Evolutionary conservation across 2,329 filamentous ascomycete species (phyloP).

Genomic region (Clonostachys byssicola): DNA sequence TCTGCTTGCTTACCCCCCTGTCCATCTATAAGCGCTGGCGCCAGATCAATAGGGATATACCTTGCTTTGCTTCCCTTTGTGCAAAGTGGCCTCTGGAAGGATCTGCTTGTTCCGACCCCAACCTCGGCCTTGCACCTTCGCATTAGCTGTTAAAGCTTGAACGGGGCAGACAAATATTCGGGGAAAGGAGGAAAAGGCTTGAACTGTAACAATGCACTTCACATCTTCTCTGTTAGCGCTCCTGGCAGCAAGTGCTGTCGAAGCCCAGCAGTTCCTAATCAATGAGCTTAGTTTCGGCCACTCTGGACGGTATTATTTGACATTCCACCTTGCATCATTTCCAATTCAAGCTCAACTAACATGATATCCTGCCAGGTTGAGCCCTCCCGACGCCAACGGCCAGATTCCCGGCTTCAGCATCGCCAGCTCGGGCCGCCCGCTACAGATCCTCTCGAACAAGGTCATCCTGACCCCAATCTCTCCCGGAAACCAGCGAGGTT

Average conservation of each 20-base stretch:
- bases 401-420: conserved; percentile 51
- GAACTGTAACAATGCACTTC: too few species aligned
- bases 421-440: conserved; percentile 47
- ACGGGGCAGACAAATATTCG: too few species aligned
- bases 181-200: too few species aligned
- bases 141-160: too few species aligned
- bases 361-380: conserved; percentile 46
- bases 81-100: conserved; percentile 18
- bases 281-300: conserved; percentile 77
- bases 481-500: conserved; percentile 80
- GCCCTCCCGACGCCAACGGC: conserved; percentile 46
- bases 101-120: background rate
- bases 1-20: too few species aligned
- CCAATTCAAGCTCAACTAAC: background rate
- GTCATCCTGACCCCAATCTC: conserved; percentile 85
- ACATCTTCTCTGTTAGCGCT: too few species aligned
- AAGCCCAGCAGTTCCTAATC: conserved; percentile 60
- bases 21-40: conserved; percentile 1
- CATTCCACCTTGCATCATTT: too few species aligned
- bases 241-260: conserved; percentile 34
- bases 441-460: conserved; percentile 78
- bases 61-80: conserved; percentile 4
- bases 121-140: too few species aligned
- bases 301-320: conserved; percentile 44
- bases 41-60: background rate